Conservation (phyloP, 164 flowering plant species). For the Paratinospora sagittata region DNA sequence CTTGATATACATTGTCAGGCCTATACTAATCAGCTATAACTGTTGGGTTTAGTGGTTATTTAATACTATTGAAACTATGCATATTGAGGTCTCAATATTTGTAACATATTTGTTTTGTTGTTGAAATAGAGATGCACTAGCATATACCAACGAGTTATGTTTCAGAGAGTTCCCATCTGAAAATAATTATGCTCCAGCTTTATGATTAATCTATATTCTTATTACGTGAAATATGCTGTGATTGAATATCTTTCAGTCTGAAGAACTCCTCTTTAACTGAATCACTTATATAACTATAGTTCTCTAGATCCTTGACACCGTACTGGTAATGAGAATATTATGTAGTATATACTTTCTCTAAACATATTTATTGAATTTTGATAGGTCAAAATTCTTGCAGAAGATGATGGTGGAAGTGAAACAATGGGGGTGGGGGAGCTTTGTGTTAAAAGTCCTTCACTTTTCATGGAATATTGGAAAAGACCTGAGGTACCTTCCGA, state of each 20-base stretch:
- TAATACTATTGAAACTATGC: neutral
- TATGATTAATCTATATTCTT: neutral
- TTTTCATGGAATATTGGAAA: constrained; percentile 95
- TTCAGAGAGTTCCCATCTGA: neutral
- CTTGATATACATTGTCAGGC: too few species aligned
- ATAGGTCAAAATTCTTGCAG: constrained; percentile 75
- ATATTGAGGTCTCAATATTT: constrained; percentile 1
- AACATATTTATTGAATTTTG: constrained; percentile 9
- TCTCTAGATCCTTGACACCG: neutral
- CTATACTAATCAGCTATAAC: too few species aligned
- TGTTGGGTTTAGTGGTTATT: too few species aligned
- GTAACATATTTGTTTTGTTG: neutral
- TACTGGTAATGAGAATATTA: neutral
- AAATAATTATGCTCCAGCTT: neutral
- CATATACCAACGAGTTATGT: neutral
- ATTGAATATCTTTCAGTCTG: neutral
- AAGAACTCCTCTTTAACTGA: neutral
- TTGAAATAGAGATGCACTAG: neutral
- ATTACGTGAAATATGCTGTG: neutral
- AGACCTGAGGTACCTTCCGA: constrained; percentile 58
- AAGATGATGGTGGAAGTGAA: constrained; percentile 47
- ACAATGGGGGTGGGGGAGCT: constrained; percentile 71
- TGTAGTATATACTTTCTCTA: constrained; percentile 2
- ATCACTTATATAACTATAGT: neutral
- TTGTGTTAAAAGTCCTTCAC: constrained; percentile 82